phyloP scores from a whole-genome alignment of 2,329 filamentous ascomycete genomes.

The Mycosphaerella sp. region DNA sequence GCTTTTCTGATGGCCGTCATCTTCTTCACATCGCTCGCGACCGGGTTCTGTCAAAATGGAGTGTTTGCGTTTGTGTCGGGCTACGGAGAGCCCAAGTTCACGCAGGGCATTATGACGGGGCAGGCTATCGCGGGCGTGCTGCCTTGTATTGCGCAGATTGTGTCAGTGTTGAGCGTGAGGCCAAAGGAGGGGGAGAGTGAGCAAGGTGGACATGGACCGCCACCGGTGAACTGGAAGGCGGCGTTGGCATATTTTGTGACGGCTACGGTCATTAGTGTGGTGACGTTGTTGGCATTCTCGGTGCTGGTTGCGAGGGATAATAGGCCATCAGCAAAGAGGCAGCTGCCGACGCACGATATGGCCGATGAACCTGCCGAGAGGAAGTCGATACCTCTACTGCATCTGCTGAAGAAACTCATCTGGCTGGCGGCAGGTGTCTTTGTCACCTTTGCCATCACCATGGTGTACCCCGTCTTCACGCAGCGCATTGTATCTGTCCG shows the following conservation, averaged over 20 bases:
- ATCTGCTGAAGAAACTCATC: constrained; percentile 68
- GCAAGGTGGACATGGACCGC: constrained; percentile 23
- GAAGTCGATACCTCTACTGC: constrained; percentile 49
- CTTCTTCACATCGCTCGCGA: constrained; percentile 67
- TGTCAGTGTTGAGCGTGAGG: constrained; percentile 57
- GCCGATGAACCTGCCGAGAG: constrained; percentile 9
- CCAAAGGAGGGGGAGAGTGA: neutral
- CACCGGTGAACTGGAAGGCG: constrained; percentile 54
- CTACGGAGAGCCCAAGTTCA: constrained; percentile 82
- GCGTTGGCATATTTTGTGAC: constrained; percentile 90
- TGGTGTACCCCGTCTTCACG: constrained; percentile 95
- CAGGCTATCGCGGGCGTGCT: constrained; percentile 89
- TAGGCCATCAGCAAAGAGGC: constrained; percentile 14
- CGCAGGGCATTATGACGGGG: constrained; percentile 91
- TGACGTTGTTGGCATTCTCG: constrained; percentile 66
- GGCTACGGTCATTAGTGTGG: constrained; percentile 66
- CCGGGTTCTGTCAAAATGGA: constrained; percentile 86
- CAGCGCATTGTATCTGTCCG: constrained; percentile 41
- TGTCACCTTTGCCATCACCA: constrained; percentile 73
- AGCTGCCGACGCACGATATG: constrained; percentile 3
- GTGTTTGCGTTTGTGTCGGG: constrained; percentile 85
- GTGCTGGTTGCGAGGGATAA: constrained; percentile 53
- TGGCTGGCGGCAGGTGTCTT: constrained; percentile 74
- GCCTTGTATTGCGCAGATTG: constrained; percentile 78
- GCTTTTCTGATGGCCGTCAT: constrained; percentile 78